Evolutionary conservation across 345 rosid genomes (phyloP), one percentile per base, ranked within the genome.

Genomic region (Eutrema yunnanense): DNA sequence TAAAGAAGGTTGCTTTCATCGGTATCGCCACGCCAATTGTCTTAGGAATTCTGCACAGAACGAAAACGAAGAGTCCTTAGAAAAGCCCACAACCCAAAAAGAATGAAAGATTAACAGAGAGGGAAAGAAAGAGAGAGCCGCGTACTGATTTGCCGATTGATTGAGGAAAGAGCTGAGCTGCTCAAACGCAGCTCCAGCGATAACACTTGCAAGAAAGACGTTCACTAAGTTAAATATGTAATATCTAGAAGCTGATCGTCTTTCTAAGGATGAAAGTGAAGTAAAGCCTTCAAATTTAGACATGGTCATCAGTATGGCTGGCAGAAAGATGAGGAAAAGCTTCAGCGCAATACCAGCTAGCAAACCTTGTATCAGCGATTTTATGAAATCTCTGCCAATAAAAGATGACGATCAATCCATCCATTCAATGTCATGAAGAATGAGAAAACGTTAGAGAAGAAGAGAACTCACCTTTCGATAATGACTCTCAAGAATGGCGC

Each of bases 301-400:
- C 97, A 95, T 91, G 64, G 86, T 84, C 99, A 95, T 95, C 78
- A 95, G 73, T 72, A 95, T 91, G 5, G 86, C 51, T n/a, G 99
- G 99, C 46, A 95, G 84, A 74, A 95, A 95, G 66, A 95, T 91
- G 78, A 95, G 92, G 78, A 95, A 95, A 65, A 95, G 96, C 89
- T 95, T 95, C 87, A 95, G 67, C 0, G 58, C 97, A 19, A 95
- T 75, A 60, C 99, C 99, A 0, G 99, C 88, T 8, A 95, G 85
- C 81, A 91, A 80, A 74, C 99, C 99, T 82, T 84, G 87, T 57
- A 95, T 78, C 52, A 95, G 48, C 3, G 99, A 78, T 64, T 91
- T 91, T 4, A 95, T 56, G 59, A 89, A 82, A 0, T 71, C 19
- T 10, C 99, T 95, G 88, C 82, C 73, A 46, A 64, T 6, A n/a